Base-by-base conservation (phyloP, 768 basidiomycete genomes). In the Trametes meyenii region DNA sequence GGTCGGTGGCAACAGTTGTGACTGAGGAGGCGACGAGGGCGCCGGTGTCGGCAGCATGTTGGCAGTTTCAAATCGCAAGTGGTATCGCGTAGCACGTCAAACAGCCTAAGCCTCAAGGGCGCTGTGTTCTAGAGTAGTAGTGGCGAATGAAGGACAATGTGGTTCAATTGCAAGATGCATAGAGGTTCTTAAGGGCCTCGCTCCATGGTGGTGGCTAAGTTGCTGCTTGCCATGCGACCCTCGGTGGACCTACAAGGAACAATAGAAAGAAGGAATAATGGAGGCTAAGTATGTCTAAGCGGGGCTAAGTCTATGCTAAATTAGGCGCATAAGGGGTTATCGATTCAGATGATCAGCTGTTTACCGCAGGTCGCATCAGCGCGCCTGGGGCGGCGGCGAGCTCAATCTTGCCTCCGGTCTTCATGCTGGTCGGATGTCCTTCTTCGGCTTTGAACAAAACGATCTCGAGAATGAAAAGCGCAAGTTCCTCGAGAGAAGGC, bases 391-490 rank as follows among this genome's bases (percentile, higher is more conserved):
- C 53, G 21, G 44, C 50, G 42, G 50, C 35, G 55, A 43, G 54
- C 60, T 48, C 48, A 50, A 52, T 44, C 54, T 56, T 56, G 55
- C 51, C 55, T 62, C 43, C 39, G 52, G 52, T 40, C 52, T 63
- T 50, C 53, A 55, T 60, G 62, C 58, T 64, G 42, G 55, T 64
- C 52, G 50, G 59, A 78, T 93, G 92, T 87, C 92, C 71, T 93
- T 94, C 83, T 92, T 94, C 78, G 90, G 87, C 67, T 84, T 92
- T 71, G 81, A 87, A 75, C 69, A 74, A 50, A 77, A 75, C 70
- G 79, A 81, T 74, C 72, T 90, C 74, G 88, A 90, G 75, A 79
- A 82, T 62, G 85, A 88, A 72, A 85, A 81, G 71, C 80, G 78
- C 70, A 80, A 75, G 66, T 85, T 85, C 69, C 75, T 83, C 55